Percentiles rank a stretch among this genome's conserved stretches.
These are phyloP conservation scores for Cyberlindnera meyerae DNA, from an alignment of 805 yeast genomes.

Conservation along the genomic window DNA sequence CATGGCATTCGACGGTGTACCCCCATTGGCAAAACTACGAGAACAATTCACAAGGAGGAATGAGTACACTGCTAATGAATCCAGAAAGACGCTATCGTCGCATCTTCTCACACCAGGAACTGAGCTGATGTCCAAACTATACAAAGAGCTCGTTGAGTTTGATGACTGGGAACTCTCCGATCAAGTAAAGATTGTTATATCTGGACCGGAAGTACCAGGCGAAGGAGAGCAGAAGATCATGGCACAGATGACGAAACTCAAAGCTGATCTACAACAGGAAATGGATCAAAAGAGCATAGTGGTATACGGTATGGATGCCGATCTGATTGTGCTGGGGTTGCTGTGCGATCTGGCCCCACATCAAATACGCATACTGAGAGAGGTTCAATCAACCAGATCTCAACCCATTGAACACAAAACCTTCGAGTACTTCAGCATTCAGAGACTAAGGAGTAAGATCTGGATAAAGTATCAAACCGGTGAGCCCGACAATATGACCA, in stretches of 20 bases:
- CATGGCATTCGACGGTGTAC: conserved; percentile 97
- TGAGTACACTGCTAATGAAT: too few species aligned
- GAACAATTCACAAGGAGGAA: conserved; percentile 91
- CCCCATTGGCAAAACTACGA: conserved; percentile 94
- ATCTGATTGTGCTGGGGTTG: conserved; percentile 83
- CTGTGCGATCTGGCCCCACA: conserved; percentile 35
- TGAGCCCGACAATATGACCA: conserved; percentile 38
- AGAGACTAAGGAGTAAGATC: conserved; percentile 1
- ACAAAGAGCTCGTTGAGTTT: conserved; percentile 71
- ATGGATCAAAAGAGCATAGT: conserved; percentile 80
- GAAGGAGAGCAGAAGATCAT: conserved; percentile 97
- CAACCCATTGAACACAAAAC: conserved; percentile 59
- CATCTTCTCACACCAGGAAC: conserved; percentile 94
- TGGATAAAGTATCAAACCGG: conserved; percentile 46
- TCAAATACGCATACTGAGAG: conserved; percentile 83
- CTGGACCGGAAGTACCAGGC: conserved; percentile 91
- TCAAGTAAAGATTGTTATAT: conserved; percentile 54
- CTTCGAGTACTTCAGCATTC: conserved; percentile 59
- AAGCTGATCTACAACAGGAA: conserved; percentile 35
- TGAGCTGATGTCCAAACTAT: conserved; percentile 80
- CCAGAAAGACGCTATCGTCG: too few species aligned
- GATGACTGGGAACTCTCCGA: conserved; percentile 38
- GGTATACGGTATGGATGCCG: conserved; percentile 86
- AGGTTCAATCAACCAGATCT: conserved; percentile 40
- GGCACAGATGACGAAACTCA: conserved; percentile 72